Percentiles rank a stretch among this genome's conserved stretches.
phyloP scores from a whole-genome alignment of 208 protist species.

The Leishmania arabica region DNA sequence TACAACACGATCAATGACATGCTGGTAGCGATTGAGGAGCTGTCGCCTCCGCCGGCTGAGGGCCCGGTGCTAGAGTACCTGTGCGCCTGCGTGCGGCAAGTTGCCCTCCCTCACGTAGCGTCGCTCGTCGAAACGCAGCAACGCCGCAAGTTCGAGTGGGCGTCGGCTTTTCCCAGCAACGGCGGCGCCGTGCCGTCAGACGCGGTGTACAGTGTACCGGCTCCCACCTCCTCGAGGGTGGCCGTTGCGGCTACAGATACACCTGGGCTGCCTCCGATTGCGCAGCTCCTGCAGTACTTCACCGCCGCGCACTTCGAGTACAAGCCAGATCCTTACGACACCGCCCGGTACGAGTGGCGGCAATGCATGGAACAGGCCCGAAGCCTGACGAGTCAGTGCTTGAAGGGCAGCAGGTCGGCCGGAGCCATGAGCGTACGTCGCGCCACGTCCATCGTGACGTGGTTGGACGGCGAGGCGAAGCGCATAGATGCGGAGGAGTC shows the following conservation, averaged over 20 bases:
- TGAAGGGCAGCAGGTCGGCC: not conserved
- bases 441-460: constrained; percentile 12
- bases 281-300: constrained; percentile 49
- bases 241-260: not conserved
- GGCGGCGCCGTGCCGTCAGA: constrained; percentile 7
- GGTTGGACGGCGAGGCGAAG: constrained; percentile 40
- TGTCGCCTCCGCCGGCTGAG: constrained; percentile 22
- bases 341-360: constrained; percentile 36
- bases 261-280: constrained; percentile 21
- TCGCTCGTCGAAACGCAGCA: constrained; percentile 39
- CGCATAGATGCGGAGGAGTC: constrained; percentile 45
- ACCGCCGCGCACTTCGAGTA: constrained; percentile 60
- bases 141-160: constrained; percentile 21
- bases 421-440: not conserved
- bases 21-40: constrained; percentile 46
- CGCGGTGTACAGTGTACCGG: constrained; percentile 18
- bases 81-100: constrained; percentile 29
- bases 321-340: constrained; percentile 47
- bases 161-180: constrained; percentile 1
- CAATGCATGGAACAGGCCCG: constrained; percentile 24
- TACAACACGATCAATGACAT: constrained; percentile 78
- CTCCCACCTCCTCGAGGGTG: not conserved
- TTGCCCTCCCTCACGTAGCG: constrained; percentile 60
- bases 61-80: constrained; percentile 23
- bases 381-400: not conserved